Evolutionary conservation across 805 yeast genomes (phyloP).

Genomic region (Pichia gijzeniarum): DNA sequence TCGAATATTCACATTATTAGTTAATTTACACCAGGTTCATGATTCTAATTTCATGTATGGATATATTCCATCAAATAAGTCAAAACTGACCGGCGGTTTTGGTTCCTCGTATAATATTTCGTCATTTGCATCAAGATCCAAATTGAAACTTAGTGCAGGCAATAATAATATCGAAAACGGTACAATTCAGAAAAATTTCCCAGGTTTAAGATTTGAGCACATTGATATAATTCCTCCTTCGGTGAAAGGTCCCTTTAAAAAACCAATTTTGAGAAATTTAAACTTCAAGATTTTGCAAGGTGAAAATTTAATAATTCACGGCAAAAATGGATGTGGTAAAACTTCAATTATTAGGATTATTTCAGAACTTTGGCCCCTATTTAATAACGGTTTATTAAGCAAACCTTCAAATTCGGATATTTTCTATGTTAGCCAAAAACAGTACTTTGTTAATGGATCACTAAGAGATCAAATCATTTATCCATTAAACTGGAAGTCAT

Average conservation of each 20-base stretch:
- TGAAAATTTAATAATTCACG: constrained; percentile 71
- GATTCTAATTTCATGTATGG: constrained; percentile 52
- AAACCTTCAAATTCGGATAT: constrained; percentile 67
- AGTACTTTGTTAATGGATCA: constrained; percentile 76
- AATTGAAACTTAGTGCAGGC: constrained; percentile 13
- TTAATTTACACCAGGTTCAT: constrained; percentile 79
- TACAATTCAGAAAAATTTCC: constrained; percentile 68
- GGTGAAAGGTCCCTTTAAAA: constrained; percentile 48
- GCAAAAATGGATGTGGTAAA: constrained; percentile 87
- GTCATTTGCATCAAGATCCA: constrained; percentile 28
- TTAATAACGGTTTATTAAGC: constrained; percentile 65
- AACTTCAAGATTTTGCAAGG: constrained; percentile 55
- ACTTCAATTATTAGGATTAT: constrained; percentile 77
- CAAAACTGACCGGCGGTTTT: constrained; percentile 23
- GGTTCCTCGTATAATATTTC: constrained; percentile 26
- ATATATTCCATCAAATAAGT: constrained; percentile 14
- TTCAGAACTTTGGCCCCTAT: constrained; percentile 90
- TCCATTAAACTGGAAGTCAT: constrained; percentile 72
- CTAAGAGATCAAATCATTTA: constrained; percentile 88
- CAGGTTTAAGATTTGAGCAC: constrained; percentile 77
- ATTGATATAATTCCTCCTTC: constrained; percentile 80
- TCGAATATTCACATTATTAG: constrained; percentile 67
- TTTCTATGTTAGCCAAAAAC: constrained; percentile 76
- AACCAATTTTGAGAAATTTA: constrained; percentile 54
- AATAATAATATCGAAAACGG: constrained; percentile 35